phyloP scores from a whole-genome alignment of 2,329 filamentous ascomycete genomes.

The Bipolaris gigantea region DNA sequence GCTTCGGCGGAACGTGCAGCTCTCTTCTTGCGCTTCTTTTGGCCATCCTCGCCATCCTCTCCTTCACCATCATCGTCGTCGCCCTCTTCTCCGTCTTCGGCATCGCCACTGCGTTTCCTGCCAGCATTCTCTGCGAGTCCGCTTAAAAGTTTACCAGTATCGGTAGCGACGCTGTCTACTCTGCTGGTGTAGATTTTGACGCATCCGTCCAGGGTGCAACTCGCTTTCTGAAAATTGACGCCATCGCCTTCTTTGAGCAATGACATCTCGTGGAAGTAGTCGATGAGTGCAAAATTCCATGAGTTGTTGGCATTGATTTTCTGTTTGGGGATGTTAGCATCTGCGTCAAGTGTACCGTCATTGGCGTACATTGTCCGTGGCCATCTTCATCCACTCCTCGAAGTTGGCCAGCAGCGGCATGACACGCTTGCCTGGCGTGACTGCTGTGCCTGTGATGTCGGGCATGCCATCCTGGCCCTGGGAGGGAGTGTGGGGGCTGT shows the following conservation, averaged over 20 bases:
- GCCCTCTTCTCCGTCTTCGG: slow-evolving; percentile 42
- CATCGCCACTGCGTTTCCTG: slow-evolving; percentile 53
- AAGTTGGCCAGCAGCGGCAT: slow-evolving; percentile 94
- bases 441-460: slow-evolving; percentile 68
- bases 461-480: slow-evolving; percentile 57
- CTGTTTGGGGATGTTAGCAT: slow-evolving; percentile 24
- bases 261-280: slow-evolving; percentile 99
- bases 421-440: slow-evolving; percentile 91
- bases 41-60: slow-evolving; percentile 60
- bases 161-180: slow-evolving; percentile 96
- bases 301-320: slow-evolving; percentile 95
- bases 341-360: not conserved
- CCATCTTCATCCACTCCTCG: slow-evolving; percentile 99
- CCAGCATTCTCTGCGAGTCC: slow-evolving; percentile 83
- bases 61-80: slow-evolving; percentile 68
- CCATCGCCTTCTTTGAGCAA: slow-evolving; percentile 93
- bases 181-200: slow-evolving; percentile 99
- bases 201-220: slow-evolving; percentile 94
- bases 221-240: slow-evolving; percentile 98
- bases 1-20: slow-evolving; percentile 83
- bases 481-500: slow-evolving; percentile 55
- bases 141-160: slow-evolving; percentile 92
- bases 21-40: slow-evolving; percentile 72
- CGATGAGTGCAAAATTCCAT: slow-evolving; percentile 99
- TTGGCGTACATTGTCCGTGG: slow-evolving; percentile 74